Conservation (phyloP, 352 stramenopile genomes). For the Lagenidium giganteum region DNA sequence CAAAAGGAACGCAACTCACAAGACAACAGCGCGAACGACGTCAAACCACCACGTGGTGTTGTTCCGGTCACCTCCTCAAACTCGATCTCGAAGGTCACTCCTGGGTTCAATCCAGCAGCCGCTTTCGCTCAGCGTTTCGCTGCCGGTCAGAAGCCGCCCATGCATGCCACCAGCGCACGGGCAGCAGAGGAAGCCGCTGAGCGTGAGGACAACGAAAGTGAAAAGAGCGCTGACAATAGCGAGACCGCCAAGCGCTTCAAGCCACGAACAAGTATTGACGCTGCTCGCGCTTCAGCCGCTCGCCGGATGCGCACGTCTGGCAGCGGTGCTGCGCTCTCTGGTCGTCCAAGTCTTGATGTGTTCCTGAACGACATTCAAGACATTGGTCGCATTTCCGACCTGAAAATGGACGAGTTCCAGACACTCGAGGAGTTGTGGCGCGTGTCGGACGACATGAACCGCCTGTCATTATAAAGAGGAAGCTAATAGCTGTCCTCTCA, state of each 20-base stretch:
- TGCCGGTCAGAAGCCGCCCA: constrained; percentile 44
- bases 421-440: constrained; percentile 78
- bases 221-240: constrained; percentile 17
- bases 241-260: constrained; percentile 76
- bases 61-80: constrained; percentile 17
- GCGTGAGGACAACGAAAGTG: constrained; percentile 34
- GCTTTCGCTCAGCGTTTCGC: constrained; percentile 46
- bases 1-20: constrained; percentile 42
- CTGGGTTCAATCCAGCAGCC: constrained; percentile 21
- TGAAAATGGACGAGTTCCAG: constrained; percentile 85
- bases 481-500: no score
- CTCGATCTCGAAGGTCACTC: no score
- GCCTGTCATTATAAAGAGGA: constrained; percentile 62
- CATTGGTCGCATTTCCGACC: constrained; percentile 71
- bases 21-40: constrained; percentile 9
- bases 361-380: constrained; percentile 82
- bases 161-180: no score
- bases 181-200: constrained; percentile 27
- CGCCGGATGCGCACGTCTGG: constrained; percentile 62
- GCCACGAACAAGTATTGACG: constrained; percentile 70
- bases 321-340: constrained; percentile 37
- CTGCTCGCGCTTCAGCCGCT: constrained; percentile 60
- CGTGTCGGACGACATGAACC: constrained; percentile 82
- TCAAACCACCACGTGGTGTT: constrained; percentile 10
- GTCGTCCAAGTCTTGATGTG: constrained; percentile 59